Evolutionary conservation across 148 eudicot species (phyloP).

Genomic region (Nepenthes gracilis): DNA sequence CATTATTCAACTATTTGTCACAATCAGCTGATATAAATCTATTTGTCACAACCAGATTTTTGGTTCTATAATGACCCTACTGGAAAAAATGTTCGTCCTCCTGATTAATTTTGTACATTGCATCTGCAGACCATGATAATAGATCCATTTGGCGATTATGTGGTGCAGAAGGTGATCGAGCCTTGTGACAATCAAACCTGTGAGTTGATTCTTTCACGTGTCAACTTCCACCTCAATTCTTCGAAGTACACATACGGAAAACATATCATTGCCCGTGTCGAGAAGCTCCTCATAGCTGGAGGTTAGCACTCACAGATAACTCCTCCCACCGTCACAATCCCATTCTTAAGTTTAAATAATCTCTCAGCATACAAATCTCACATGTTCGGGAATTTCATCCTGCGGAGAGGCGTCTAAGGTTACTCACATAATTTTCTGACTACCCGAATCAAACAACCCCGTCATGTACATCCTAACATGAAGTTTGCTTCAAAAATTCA

Average conservation of each 20-base stretch:
- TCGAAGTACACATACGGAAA: conserved; percentile 55
- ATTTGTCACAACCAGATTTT: not conserved
- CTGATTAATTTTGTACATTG: not conserved
- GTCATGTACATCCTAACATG: too few relatives aligned
- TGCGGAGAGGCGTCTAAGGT: conserved; percentile 26
- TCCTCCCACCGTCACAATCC: too few relatives aligned
- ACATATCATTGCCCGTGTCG: conserved; percentile 56
- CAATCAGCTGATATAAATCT: too few relatives aligned
- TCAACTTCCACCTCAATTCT: conserved; percentile 41
- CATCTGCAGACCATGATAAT: conserved; percentile 56
- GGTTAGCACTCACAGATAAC: conserved; percentile 15
- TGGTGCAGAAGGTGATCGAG: conserved; percentile 56
- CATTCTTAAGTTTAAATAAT: not conserved
- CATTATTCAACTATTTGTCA: too few relatives aligned
- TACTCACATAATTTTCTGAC: conserved; percentile 6
- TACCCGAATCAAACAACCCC: not conserved
- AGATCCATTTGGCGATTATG: conserved; percentile 63
- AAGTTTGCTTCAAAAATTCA: too few relatives aligned
- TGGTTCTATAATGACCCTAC: not conserved
- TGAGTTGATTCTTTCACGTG: conserved; percentile 43
- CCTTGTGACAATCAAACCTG: conserved; percentile 48
- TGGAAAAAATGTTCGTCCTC: not conserved
- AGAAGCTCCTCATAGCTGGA: conserved; percentile 48
- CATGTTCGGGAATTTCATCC: not conserved
- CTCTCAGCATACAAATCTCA: not conserved